Percentiles rank a stretch among this genome's conserved stretches.
Evolutionary conservation across 2,329 filamentous ascomycete genomes (phyloP).

Genomic region (Emmonsia crescens): DNA sequence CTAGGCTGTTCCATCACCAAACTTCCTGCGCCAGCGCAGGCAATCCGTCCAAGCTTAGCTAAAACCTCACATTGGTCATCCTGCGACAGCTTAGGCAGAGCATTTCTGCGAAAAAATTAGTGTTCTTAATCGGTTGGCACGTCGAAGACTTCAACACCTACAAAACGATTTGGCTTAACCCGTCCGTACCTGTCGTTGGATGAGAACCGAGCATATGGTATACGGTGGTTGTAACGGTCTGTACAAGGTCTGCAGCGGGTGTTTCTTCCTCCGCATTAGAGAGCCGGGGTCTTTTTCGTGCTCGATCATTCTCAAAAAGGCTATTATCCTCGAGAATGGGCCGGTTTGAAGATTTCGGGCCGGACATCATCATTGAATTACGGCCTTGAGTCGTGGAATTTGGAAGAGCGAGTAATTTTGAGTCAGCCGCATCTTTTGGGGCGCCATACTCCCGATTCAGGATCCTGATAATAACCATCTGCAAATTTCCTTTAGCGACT

Average conservation of each 20-base stretch:
- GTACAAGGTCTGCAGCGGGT: slow-evolving; percentile 19
- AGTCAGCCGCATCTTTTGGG: background rate
- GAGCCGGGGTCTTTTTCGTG: slow-evolving; percentile 27
- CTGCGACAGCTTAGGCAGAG: slow-evolving; percentile 40
- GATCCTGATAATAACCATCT: slow-evolving; percentile 15
- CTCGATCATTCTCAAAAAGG: slow-evolving; percentile 14
- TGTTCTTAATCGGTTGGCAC: background rate
- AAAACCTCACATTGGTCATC: slow-evolving; percentile 43
- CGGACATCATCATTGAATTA: background rate
- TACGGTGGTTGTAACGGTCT: slow-evolving; percentile 24
- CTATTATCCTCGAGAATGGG: slow-evolving; percentile 3
- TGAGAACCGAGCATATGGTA: slow-evolving; percentile 27
- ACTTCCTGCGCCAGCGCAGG: slow-evolving; percentile 45
- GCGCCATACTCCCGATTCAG: slow-evolving; percentile 9
- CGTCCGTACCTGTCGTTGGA: slow-evolving; percentile 25
- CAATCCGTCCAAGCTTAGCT: slow-evolving; percentile 45
- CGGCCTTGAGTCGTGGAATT: background rate
- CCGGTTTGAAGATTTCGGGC: slow-evolving; percentile 6
- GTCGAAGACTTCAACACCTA: slow-evolving; percentile 29
- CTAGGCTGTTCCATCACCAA: slow-evolving; percentile 26
- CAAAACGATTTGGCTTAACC: slow-evolving; percentile 37
- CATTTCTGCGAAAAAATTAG: slow-evolving; percentile 21
- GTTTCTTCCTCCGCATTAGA: slow-evolving; percentile 26
- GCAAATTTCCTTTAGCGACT: slow-evolving; percentile 5
- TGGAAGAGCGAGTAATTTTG: background rate